Evolutionary conservation across 768 basidiomycete genomes (phyloP).

Genomic region (Symmetrospora coprosmae): DNA sequence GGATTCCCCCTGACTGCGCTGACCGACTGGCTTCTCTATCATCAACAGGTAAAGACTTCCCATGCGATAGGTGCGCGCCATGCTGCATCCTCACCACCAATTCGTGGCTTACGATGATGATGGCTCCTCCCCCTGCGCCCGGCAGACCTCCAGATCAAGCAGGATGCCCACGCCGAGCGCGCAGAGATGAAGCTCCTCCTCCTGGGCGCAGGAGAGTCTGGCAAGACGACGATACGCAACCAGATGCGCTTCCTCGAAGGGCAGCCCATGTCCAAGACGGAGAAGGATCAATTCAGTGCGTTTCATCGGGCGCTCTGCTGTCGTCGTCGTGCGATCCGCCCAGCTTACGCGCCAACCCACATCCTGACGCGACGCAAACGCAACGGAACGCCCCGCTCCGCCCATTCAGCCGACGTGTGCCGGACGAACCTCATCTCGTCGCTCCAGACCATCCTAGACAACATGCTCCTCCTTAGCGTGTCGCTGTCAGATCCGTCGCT

Average conservation of each 20-base stretch:
- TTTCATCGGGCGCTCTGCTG: background rate
- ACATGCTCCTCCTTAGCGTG: constrained; percentile 7
- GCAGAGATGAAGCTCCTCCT: constrained; percentile 37
- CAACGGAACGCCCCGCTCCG: no score
- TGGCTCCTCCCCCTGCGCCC: no score
- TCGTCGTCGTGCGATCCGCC: no score
- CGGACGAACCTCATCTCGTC: constrained; percentile 18
- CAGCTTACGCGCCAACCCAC: no score
- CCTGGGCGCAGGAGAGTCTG: constrained; percentile 39
- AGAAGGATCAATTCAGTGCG: constrained; percentile 15
- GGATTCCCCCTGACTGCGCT: background rate
- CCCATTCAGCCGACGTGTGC: constrained; percentile 10
- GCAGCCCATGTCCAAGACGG: constrained; percentile 26
- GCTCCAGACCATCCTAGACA: constrained; percentile 14
- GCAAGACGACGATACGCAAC: constrained; percentile 38
- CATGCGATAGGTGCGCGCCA: no score
- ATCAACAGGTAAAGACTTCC: no score
- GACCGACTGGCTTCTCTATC: no score
- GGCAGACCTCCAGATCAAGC: constrained; percentile 3
- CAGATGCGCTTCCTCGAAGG: constrained; percentile 39
- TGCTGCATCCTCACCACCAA: no score
- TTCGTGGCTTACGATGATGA: no score
- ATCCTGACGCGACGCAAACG: no score
- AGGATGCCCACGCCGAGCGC: background rate
- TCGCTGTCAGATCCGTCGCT: background rate